A percentile compares a stretch with the other conserved stretches of the same genome.
Conservation (phyloP, 208 protist genomes). For the Phytomonas sp. region DNA sequence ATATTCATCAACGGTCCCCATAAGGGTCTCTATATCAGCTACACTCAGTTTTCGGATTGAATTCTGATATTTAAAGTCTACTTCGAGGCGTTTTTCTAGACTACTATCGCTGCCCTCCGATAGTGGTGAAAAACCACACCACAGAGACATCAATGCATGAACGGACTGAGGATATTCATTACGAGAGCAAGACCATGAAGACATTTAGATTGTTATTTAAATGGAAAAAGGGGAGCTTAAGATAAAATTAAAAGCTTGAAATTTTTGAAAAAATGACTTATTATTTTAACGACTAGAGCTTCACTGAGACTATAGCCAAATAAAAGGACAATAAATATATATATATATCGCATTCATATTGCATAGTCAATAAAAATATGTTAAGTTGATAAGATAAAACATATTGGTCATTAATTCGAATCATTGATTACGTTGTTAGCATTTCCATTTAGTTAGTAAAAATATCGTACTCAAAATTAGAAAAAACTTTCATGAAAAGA, state of each 20-base stretch:
- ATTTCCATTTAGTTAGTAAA: not conserved
- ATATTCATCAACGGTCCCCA: constrained; percentile 31
- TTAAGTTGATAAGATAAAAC: not conserved
- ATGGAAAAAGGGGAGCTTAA: not conserved
- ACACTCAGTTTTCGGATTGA: constrained; percentile 17
- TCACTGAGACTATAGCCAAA: not conserved
- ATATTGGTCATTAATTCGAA: no score
- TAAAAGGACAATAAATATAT: not conserved
- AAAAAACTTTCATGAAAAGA: not conserved
- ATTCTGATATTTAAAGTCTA: constrained; percentile 50
- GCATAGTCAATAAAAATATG: not conserved
- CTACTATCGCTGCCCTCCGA: constrained; percentile 44
- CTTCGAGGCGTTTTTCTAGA: constrained; percentile 79
- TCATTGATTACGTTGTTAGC: no score
- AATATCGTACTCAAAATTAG: not conserved
- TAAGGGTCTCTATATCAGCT: constrained; percentile 27
- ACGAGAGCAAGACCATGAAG: constrained; percentile 37
- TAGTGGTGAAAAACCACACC: constrained; percentile 64
- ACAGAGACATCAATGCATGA: constrained; percentile 77
- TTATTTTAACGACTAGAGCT: not conserved
- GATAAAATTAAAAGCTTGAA: not conserved
- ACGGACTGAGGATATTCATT: constrained; percentile 69
- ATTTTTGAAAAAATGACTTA: not conserved
- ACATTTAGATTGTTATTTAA: constrained; percentile 12
- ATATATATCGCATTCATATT: not conserved